Percentiles rank a stretch among this genome's conserved stretches.
Conservation (phyloP, 441 rosid species). For the Populus hybrid region DNA sequence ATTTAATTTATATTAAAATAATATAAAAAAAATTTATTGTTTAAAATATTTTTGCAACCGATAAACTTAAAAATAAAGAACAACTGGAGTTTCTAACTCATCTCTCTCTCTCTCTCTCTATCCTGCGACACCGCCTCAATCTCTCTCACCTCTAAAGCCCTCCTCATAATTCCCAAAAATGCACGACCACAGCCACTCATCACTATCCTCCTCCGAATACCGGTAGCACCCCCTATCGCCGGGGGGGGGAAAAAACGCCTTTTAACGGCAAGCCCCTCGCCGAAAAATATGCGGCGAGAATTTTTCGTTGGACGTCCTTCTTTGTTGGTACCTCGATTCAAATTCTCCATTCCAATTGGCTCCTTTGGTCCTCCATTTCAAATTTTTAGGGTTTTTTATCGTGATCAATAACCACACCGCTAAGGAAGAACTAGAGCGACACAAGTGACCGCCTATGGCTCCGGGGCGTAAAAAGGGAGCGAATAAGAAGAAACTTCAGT, state of each 20-base stretch:
- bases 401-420: constrained; percentile 4
- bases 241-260: too few relatives aligned
- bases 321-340: neutral
- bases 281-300: constrained; percentile 31
- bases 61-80: too few relatives aligned
- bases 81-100: too few relatives aligned
- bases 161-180: neutral
- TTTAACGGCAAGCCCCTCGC: constrained; percentile 20
- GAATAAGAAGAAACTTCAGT: constrained; percentile 58
- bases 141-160: neutral
- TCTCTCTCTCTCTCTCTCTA: neutral
- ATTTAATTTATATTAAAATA: too few relatives aligned
- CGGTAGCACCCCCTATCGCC: constrained; percentile 27
- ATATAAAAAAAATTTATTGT: too few relatives aligned
- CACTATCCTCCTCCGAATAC: constrained; percentile 16
- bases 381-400: constrained; percentile 26
- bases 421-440: neutral
- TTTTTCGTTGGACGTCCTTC: neutral
- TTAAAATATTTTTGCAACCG: too few relatives aligned
- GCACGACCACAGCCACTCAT: constrained; percentile 7
- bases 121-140: neutral
- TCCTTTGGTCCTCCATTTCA: neutral
- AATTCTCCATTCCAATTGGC: neutral
- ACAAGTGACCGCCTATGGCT: constrained; percentile 57
- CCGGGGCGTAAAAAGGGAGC: constrained; percentile 93